Percentiles rank a stretch among this genome's conserved stretches.
Evolutionary conservation across 208 protist species (phyloP).

Genomic region (Leishmania lainsoni): DNA sequence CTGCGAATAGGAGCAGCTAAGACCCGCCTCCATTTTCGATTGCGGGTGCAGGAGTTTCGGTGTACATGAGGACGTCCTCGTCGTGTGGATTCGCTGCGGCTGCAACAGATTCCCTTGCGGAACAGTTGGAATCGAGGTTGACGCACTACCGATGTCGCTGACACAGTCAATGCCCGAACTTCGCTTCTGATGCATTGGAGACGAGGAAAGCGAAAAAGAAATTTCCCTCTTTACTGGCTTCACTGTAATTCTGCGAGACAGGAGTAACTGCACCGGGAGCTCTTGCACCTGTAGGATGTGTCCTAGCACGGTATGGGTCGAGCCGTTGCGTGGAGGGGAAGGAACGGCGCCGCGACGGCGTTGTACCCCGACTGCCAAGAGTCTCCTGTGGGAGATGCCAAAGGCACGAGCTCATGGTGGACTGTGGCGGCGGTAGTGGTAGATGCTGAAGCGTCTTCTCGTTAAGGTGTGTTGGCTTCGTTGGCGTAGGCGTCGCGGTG

Average conservation of each 20-base stretch:
- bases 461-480: constrained; percentile 23
- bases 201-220: too few relatives aligned
- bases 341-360: constrained; percentile 54
- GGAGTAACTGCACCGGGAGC: constrained; percentile 48
- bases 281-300: constrained; percentile 57
- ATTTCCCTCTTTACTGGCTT: constrained; percentile 25
- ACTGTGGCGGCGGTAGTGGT: constrained; percentile 5
- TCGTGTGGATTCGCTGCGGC: constrained; percentile 9
- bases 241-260: constrained; percentile 40
- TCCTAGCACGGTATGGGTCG: constrained; percentile 64
- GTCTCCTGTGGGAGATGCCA: constrained; percentile 32
- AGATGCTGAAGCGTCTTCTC: constrained; percentile 42
- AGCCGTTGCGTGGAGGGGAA: constrained; percentile 45
- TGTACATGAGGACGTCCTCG: neutral
- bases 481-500: constrained; percentile 1
- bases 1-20: constrained; percentile 3
- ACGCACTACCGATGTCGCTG: neutral
- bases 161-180: neutral
- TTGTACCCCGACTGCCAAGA: constrained; percentile 76
- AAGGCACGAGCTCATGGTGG: constrained; percentile 31
- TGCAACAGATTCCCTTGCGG: constrained; percentile 22
- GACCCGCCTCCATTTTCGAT: constrained; percentile 1
- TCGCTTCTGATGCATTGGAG: neutral
- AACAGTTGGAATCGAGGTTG: neutral
- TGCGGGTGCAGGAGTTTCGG: constrained; percentile 21